A percentile compares a stretch with the other conserved stretches of the same genome.
These are phyloP conservation scores for Globisporangium rhizosaccharum DNA, from an alignment of 352 stramenopile species.

Conservation along the genomic window DNA sequence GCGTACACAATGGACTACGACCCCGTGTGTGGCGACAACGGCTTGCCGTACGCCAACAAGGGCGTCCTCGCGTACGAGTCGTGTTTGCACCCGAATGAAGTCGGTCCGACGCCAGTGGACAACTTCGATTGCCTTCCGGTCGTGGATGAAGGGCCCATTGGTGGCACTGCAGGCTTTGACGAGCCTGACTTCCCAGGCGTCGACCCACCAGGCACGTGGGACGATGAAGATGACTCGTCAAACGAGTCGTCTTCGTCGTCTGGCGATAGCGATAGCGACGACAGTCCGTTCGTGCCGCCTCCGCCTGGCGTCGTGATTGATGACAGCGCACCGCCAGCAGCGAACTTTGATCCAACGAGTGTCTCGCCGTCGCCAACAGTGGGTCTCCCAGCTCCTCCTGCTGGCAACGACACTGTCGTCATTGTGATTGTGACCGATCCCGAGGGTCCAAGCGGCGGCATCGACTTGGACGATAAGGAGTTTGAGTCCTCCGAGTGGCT, in stretches of 20 bases:
- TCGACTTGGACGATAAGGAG: neutral
- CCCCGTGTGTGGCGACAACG: conserved; percentile 18
- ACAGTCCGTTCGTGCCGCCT: neutral
- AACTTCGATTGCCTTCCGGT: neutral
- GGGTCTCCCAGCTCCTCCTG: neutral
- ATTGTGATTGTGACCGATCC: neutral
- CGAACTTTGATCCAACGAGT: neutral
- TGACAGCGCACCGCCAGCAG: neutral
- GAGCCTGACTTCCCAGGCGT: neutral
- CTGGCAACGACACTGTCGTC: neutral
- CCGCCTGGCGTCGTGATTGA: conserved; percentile 6
- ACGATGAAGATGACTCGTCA: too few relatives aligned
- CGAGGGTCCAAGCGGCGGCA: neutral
- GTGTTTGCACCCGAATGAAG: neutral
- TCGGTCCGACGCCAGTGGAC: neutral
- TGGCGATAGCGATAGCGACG: neutral
- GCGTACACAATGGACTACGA: neutral
- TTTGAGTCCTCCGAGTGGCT: neutral
- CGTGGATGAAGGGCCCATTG: neutral
- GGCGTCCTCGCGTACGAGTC: conserved; percentile 8
- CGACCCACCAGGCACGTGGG: neutral
- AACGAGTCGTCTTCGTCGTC: neutral
- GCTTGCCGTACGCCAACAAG: conserved; percentile 10
- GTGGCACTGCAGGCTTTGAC: neutral
- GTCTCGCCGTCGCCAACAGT: neutral